phyloP scores from a whole-genome alignment of 192 early-diverging fungal species.

The Backusella mclennaniae region DNA sequence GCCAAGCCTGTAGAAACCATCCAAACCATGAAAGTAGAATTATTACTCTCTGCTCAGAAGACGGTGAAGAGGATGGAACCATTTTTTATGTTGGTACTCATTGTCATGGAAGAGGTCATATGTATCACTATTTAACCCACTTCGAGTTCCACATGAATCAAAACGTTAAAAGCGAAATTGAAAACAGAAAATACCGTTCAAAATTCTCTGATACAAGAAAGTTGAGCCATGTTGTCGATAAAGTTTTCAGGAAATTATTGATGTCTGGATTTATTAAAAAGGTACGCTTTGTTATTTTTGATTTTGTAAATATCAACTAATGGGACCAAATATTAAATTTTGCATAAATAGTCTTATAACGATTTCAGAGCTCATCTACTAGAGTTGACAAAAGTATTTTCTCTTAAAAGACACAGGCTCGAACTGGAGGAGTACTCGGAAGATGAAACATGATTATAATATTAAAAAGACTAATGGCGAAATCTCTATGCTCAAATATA shows the following conservation, averaged over 20 bases:
- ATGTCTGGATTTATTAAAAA: neutral
- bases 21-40: neutral
- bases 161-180: neutral
- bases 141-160: constrained; percentile 10
- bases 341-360: neutral
- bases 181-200: neutral
- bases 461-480: neutral
- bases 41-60: neutral
- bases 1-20: neutral
- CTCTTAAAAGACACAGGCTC: neutral
- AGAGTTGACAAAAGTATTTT: neutral
- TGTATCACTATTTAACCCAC: constrained; percentile 10
- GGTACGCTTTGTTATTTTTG: neutral
- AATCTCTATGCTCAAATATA: neutral
- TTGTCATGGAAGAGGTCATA: neutral
- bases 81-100: neutral
- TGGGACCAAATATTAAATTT: neutral
- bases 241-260: neutral
- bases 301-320: neutral
- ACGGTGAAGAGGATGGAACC: neutral
- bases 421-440: neutral
- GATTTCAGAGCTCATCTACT: neutral
- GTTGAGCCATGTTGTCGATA: neutral
- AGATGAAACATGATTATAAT: neutral
- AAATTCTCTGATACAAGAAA: neutral